Conservation (phyloP, 73 alveolate species). For the Effrenium voratum region DNA sequence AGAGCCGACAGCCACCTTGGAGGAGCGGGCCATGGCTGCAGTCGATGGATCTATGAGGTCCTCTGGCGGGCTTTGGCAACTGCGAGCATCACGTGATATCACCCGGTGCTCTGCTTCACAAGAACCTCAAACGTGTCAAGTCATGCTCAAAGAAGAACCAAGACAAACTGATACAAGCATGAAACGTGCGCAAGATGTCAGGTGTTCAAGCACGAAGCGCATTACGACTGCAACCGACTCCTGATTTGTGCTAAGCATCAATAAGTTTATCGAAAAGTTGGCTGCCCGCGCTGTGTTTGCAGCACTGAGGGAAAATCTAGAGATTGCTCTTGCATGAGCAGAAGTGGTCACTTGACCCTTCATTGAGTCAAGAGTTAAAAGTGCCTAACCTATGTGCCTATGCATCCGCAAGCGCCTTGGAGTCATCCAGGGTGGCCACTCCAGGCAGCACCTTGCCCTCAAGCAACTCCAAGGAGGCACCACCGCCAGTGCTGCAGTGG, state of each 20-base stretch:
- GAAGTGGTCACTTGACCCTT: too few species aligned
- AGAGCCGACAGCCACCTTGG: slow-evolving; percentile 43
- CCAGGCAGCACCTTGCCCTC: slow-evolving; percentile 97
- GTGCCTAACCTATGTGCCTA: too few species aligned
- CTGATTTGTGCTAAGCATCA: too few species aligned
- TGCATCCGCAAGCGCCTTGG: too few species aligned
- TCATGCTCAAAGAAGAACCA: not conserved
- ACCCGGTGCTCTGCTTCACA: not conserved
- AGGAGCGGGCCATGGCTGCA: slow-evolving; percentile 27
- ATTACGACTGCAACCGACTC: too few species aligned
- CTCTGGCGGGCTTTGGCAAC: not conserved
- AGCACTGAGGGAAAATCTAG: too few species aligned
- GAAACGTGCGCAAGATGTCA: too few species aligned
- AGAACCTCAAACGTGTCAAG: not conserved
- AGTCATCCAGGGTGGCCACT: slow-evolving; percentile 89
- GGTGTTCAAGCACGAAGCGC: too few species aligned
- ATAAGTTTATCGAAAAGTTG: too few species aligned
- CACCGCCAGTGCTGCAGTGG: slow-evolving; percentile 97
- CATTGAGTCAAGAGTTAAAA: too few species aligned
- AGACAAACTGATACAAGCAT: not conserved
- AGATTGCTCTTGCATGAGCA: too few species aligned
- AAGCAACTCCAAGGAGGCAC: slow-evolving; percentile 96
- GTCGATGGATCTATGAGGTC: not conserved
- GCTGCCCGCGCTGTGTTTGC: too few species aligned
- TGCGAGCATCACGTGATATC: not conserved